Conservation (phyloP, 2,329 filamentous ascomycete species). For the Alternaria hordeiaustralica region DNA sequence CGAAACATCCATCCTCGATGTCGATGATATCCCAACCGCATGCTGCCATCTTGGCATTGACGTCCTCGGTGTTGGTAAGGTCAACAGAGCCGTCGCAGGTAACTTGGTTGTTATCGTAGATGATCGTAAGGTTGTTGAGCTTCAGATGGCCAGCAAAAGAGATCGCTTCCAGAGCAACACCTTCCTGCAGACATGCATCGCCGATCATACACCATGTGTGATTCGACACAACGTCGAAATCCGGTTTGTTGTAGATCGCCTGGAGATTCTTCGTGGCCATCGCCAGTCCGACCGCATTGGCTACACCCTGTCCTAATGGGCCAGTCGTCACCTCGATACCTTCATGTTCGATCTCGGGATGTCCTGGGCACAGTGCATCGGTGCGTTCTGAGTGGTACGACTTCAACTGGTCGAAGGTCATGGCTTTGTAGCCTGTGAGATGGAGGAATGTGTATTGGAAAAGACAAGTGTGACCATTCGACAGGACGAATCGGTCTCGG, state of each 20-base stretch:
- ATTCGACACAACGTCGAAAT: constrained; percentile 57
- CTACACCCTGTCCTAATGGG: constrained; percentile 64
- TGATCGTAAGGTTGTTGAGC: constrained; percentile 63
- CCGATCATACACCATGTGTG: constrained; percentile 64
- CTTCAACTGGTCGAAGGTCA: constrained; percentile 64
- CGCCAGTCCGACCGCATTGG: constrained; percentile 60
- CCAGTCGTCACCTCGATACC: constrained; percentile 67
- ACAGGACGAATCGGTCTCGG: constrained; percentile 67
- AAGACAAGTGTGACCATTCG: constrained; percentile 64
- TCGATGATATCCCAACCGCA: constrained; percentile 64
- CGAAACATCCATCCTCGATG: constrained; percentile 60
- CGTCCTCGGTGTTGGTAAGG: constrained; percentile 60
- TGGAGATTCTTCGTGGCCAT: constrained; percentile 65
- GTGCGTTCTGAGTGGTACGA: constrained; percentile 58
- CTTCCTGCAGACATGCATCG: constrained; percentile 64
- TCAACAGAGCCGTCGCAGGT: constrained; percentile 66
- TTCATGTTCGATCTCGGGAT: constrained; percentile 64
- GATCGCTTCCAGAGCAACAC: constrained; percentile 64
- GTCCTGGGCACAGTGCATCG: constrained; percentile 60
- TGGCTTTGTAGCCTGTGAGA: constrained; percentile 59
- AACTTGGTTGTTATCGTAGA: constrained; percentile 68
- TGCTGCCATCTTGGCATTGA: constrained; percentile 65
- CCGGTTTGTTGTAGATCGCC: constrained; percentile 63
- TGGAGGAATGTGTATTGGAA: constrained; percentile 63
- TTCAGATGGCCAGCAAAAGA: constrained; percentile 63